Percentiles rank a stretch among this genome's conserved stretches.
These are phyloP conservation scores for Strigomonas culicis DNA, from an alignment of 208 protist genomes.

Conservation along the genomic window DNA sequence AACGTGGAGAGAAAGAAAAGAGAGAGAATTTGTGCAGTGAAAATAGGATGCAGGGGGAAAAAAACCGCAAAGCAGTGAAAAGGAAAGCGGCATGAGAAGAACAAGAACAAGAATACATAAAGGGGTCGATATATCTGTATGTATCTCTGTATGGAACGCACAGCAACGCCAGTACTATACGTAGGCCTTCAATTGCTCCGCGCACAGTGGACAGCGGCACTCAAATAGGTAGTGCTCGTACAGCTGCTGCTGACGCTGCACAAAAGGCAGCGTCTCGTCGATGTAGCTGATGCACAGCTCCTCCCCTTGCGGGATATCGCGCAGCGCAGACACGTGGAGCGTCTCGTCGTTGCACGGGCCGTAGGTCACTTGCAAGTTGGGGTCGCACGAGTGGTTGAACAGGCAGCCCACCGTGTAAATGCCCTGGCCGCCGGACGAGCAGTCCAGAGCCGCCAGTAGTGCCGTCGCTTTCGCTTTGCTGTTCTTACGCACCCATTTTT, in stretches of 20 bases:
- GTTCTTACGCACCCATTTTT: neutral
- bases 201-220: slow-evolving; percentile 41
- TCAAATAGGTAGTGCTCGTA: slow-evolving; percentile 77
- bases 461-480: neutral
- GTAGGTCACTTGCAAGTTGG: slow-evolving; percentile 67
- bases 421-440: slow-evolving; percentile 51
- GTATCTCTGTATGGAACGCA: neutral
- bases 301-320: slow-evolving; percentile 49
- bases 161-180: neutral
- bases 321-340: slow-evolving; percentile 50
- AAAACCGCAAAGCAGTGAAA: slow-evolving; percentile 5
- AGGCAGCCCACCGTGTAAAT: slow-evolving; percentile 66
- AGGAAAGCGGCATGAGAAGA: neutral
- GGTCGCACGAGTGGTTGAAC: slow-evolving; percentile 80
- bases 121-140: neutral
- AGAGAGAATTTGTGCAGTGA: neutral
- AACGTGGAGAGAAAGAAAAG: neutral
- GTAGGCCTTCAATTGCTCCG: slow-evolving; percentile 7
- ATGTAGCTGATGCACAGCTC: slow-evolving; percentile 80
- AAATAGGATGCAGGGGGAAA: neutral
- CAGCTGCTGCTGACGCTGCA: slow-evolving; percentile 49
- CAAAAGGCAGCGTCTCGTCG: slow-evolving; percentile 37
- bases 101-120: neutral
- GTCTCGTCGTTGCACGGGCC: slow-evolving; percentile 49
- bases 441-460: slow-evolving; percentile 15